Evolutionary conservation across 31 red algal genomes (phyloP), one percentile per base, ranked within the genome.

Genomic region (Asparagopsis taxiformis): DNA sequence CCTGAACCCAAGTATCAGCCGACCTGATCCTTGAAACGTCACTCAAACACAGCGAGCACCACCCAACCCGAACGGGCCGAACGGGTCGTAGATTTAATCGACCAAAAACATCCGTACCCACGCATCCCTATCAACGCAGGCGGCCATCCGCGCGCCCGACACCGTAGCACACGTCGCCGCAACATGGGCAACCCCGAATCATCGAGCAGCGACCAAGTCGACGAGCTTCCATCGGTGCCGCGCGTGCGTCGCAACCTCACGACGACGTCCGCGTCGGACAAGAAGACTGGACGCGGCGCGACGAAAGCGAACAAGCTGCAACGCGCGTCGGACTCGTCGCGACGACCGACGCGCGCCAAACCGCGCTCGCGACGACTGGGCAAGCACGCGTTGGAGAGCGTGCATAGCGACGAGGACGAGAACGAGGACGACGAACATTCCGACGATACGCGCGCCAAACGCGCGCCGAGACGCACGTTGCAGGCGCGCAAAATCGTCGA

Each of bases 371-470:
- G 11, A 13, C 44, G 44, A 50, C 44, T 10, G 10, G 44, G 10
- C 44, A 10, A 10, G 44, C 44, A n/a, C n/a, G n/a, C 17, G 44
- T 50, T 17, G 44, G 72, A 76, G 38, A 44, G 39, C 11, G 38
- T 43, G 3, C 24, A 76, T 31, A 76, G 72, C 28, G 77, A 81
- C 23, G 62, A 81, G 28, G 77, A 80, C 16, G 75, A 55, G 8
- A 69, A 81, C 33, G 31, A 37, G 3, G 64, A 68, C 19, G 37
- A 23, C 8, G 33, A 46, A 46, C 35, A 3, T 37, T 13, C 20
- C 23, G 36, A 46, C 3, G 64, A 31, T 5, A 44, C n/a, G 35
- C 28, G 19, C 55, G 55, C 8, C 7, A 25, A 16, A 25, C 64
- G 64, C 28, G 35, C 10, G 21, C 32, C 32, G 37, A n/a, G 15